Evolutionary conservation across 2,329 filamentous ascomycete species (phyloP), one percentile per base, ranked within the genome.

Genomic region (Dactylella cylindrospora): DNA sequence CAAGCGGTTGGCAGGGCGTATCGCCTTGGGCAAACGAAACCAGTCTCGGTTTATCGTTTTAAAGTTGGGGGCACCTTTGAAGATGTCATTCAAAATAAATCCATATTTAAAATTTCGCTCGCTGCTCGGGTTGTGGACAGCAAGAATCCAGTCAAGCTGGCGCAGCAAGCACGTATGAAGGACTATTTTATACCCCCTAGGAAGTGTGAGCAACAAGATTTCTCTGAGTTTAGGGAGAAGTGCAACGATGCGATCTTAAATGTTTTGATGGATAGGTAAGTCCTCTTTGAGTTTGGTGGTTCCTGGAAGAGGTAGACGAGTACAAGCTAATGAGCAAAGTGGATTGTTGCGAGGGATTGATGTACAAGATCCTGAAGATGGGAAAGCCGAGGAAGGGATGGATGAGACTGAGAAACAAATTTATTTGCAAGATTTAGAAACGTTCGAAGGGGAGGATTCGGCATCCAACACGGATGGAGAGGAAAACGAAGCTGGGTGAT

Each of bases 1-100:
- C 90, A 96, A 73, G 90, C 90, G 1, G 82, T 95, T 45, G 90
- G 88, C 1, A 80, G 90, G 50, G 85, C 88, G 0, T 95, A 93
- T 72, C 86, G 90, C 0, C 80, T 96, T 29, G 89, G 89, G 0
- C 90, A 96, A 72, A 76, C 74, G 26, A 93, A 90, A 67, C 78
- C 80, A 0, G 90, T 95, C 1, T 90, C 80, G 70, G 89, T 95
- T 1, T 96, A 95, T 73, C 85, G 86, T 17, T 83, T 96, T 64
- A 76, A 90, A 22, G 77, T 83, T 8, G 87, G 83, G 1, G 90
- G 89, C 1, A 93, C 89, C 0, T 90, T 85, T 67, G 90, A 96
- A 71, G 81, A 84, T 33, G 78, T 79, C 8, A 75, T 94, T 40
- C 82, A 90, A 67, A 85, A 88, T 71, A 83, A 80, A 64, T 79